Evolutionary conservation across 495 filamentous ascomycete genomes (phyloP).

Genomic region (Penicillium soppii): DNA sequence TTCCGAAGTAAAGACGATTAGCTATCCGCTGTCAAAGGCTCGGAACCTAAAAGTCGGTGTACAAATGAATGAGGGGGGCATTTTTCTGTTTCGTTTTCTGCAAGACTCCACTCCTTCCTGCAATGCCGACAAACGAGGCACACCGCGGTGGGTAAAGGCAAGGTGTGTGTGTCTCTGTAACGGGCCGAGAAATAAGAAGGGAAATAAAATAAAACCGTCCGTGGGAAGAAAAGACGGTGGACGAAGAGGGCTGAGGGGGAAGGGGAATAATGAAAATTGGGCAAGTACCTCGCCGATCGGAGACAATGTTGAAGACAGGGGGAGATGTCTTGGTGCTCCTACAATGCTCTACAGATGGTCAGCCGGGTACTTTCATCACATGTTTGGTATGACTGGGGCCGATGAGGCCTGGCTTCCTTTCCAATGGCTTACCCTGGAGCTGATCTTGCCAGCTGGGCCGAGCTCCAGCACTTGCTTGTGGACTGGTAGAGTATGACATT

Average conservation of each 20-base stretch:
- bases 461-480: conserved; percentile 17
- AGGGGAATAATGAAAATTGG: conserved; percentile 4
- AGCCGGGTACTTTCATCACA: conserved; percentile 18
- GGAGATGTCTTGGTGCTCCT: conserved; percentile 47
- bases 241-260: neutral
- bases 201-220: neutral
- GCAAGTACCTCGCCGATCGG: conserved; percentile 72
- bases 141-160: conserved; percentile 6
- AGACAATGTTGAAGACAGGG: conserved; percentile 70
- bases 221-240: conserved; percentile 2
- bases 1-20: conserved; percentile 19
- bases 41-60: conserved; percentile 43
- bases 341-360: conserved; percentile 56
- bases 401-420: neutral
- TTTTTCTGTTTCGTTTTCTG: conserved; percentile 18
- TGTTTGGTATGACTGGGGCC: neutral
- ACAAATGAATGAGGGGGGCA: conserved; percentile 10
- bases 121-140: conserved; percentile 23
- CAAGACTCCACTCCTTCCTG: conserved; percentile 27
- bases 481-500: conserved; percentile 31
- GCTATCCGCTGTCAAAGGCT: conserved; percentile 25
- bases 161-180: neutral
- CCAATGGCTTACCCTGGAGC: conserved; percentile 47
- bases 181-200: neutral
- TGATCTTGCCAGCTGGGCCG: conserved; percentile 50